Base-by-base conservation (phyloP, 495 filamentous ascomycete genomes). In the Penicillium atrosanguineum region DNA sequence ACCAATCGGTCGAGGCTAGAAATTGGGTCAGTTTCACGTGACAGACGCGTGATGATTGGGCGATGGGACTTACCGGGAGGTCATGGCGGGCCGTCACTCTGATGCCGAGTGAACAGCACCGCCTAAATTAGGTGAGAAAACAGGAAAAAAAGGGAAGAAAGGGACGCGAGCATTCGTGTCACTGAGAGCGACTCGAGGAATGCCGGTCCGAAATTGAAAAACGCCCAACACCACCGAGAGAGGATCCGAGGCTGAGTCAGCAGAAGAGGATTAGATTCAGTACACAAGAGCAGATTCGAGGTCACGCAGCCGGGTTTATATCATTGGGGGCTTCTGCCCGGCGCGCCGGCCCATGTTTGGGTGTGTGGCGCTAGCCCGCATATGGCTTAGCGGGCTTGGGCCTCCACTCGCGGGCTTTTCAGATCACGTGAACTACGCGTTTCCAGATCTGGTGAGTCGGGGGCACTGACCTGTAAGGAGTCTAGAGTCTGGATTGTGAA, bases 1-100 rank as follows among this genome's bases (percentile, higher is more conserved):
- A 95, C 90, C 62, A 95, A 81, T 67, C 91, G 88, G 75, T 95
- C 90, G 65, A 95, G 85, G 79, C 90, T 92, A 55, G 46, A 20
- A 45, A 36, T 46, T 26, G 12, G 31, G 65, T 77, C 72, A 78
- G 74, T 63, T 59, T 67, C 63, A 65, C 55, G 59, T 68, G 62
- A 61, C 42, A 55, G 48, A 57, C 63, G 57, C 55, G 57, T 69
- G 44, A 53, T 62, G 44, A 72, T 63, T 65, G 65, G 68, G 15
- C 48, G 41, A 45, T 28, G 50, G 48, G 46, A 62, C 74, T 78
- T 70, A 81, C 78, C 77, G 78, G 60, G 77, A 80, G 65, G 75
- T 74, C 78, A 81, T 81, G 65, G 65, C 69, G 64, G 63, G 60
- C 63, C 65, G 65, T 63, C 63, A 60, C 57, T 60, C 53, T 61